Evolutionary conservation across 129 eudicot species (phyloP).

Genomic region (Pulicaria dysenterica): DNA sequence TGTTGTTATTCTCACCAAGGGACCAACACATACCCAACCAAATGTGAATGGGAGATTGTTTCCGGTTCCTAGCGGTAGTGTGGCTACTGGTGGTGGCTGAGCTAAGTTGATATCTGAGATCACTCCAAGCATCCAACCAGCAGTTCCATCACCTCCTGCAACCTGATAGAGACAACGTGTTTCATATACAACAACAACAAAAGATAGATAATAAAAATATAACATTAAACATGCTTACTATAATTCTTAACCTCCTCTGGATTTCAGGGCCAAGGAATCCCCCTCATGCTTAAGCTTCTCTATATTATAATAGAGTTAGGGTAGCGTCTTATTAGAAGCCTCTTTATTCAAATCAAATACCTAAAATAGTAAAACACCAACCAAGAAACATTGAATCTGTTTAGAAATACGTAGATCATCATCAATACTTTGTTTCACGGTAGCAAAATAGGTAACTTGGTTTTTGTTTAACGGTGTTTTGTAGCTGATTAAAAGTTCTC

Average conservation of each 20-base stretch:
- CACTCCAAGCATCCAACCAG: conserved; percentile 93
- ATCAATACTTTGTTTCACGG: background rate
- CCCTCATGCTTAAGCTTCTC: conserved; percentile 70
- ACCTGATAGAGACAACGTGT: conserved; percentile 52
- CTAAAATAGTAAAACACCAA: conserved; percentile 49
- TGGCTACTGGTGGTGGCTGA: conserved; percentile 86
- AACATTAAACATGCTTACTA: conserved; percentile 37
- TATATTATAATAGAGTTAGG: conserved; percentile 52
- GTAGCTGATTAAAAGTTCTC: conserved; percentile 63
- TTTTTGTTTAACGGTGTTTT: conserved; percentile 57
- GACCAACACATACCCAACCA: conserved; percentile 84
- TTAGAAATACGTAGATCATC: background rate
- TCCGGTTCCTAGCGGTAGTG: conserved; percentile 89
- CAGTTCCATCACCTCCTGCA: conserved; percentile 98
- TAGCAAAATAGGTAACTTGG: conserved; percentile 47
- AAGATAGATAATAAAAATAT: background rate
- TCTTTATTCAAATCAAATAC: conserved; percentile 73
- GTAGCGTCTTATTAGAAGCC: conserved; percentile 68
- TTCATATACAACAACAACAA: background rate
- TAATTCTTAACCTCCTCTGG: conserved; percentile 53
- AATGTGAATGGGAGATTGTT: conserved; percentile 91
- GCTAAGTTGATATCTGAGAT: conserved; percentile 66
- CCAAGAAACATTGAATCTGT: conserved; percentile 15
- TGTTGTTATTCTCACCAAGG: no score
- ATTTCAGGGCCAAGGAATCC: conserved; percentile 58